Percentiles rank a stretch among this genome's conserved stretches.
These are phyloP conservation scores for Grigorovia transvaalensis DNA, from an alignment of 805 yeast genomes.

Conservation along the genomic window DNA sequence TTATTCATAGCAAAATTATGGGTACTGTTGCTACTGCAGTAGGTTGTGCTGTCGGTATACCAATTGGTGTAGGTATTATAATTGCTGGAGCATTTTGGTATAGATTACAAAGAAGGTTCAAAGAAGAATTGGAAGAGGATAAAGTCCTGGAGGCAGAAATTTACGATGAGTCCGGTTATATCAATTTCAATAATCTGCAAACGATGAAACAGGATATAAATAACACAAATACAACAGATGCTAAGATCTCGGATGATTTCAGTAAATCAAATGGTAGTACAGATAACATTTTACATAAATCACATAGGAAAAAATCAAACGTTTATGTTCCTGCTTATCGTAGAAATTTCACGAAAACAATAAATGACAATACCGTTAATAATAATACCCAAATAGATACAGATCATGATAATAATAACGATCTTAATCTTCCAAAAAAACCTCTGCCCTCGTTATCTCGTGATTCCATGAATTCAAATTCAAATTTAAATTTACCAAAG, in stretches of 20 bases:
- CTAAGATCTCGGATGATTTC: background rate
- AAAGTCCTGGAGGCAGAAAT: slow-evolving; percentile 24
- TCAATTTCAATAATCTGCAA: slow-evolving; percentile 21
- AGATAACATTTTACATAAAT: background rate
- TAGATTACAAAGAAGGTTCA: slow-evolving; percentile 30
- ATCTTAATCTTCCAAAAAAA: background rate
- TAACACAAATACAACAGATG: background rate
- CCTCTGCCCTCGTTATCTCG: background rate
- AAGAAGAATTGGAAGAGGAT: slow-evolving; percentile 31
- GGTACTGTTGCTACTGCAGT: slow-evolving; percentile 32
- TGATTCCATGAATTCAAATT: background rate
- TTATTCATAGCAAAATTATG: background rate
- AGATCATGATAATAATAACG: background rate
- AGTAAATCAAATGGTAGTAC: slow-evolving; percentile 1
- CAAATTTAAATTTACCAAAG: background rate
- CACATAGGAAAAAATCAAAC: slow-evolving; percentile 1
- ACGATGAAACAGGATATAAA: background rate
- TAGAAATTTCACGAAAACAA: slow-evolving; percentile 22
- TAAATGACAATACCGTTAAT: background rate
- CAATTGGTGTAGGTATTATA: slow-evolving; percentile 32
- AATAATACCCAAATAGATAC: background rate
- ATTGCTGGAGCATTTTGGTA: slow-evolving; percentile 31
- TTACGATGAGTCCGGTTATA: slow-evolving; percentile 30
- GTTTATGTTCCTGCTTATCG: slow-evolving; percentile 32
- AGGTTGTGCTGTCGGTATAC: slow-evolving; percentile 46